A percentile compares a stretch with the other conserved stretches of the same genome.
These are phyloP conservation scores for Aspergillus asperescens DNA, from an alignment of 495 filamentous ascomycete species.

Conservation along the genomic window DNA sequence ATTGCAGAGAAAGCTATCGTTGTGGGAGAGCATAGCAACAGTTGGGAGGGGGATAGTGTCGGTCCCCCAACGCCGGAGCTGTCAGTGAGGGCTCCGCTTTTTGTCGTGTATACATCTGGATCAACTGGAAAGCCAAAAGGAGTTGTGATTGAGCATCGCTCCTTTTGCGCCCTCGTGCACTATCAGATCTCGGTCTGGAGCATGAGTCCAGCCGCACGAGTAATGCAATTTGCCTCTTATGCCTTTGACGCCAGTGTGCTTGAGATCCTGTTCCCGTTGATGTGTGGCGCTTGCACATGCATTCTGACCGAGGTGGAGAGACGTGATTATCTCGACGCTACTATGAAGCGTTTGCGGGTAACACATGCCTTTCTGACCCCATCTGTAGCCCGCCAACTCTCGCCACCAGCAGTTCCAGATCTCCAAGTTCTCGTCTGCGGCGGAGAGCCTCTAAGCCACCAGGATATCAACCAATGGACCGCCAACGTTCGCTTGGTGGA, in stretches of 20 bases:
- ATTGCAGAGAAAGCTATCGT: too few relatives aligned
- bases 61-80: slow-evolving; percentile 11
- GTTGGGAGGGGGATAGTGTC: neutral
- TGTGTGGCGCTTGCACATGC: slow-evolving; percentile 19
- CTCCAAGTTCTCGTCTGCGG: neutral
- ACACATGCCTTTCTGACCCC: slow-evolving; percentile 7
- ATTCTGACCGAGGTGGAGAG: slow-evolving; percentile 11
- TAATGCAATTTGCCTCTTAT: slow-evolving; percentile 9
- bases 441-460: neutral
- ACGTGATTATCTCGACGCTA: slow-evolving; percentile 2
- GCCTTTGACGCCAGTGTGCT: slow-evolving; percentile 18
- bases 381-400: neutral
- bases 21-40: neutral
- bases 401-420: neutral
- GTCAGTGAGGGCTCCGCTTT: slow-evolving; percentile 21
- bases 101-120: slow-evolving; percentile 40
- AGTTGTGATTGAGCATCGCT: slow-evolving; percentile 24
- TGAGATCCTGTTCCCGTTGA: slow-evolving; percentile 15
- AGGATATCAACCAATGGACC: neutral
- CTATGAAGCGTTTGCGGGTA: slow-evolving; percentile 24
- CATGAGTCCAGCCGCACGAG: neutral
- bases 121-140: slow-evolving; percentile 41
- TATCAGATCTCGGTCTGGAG: neutral
- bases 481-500: neutral
- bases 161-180: neutral